Conservation (phyloP, 306 rosid genomes). For the Notholithocarpus densiflorus region DNA sequence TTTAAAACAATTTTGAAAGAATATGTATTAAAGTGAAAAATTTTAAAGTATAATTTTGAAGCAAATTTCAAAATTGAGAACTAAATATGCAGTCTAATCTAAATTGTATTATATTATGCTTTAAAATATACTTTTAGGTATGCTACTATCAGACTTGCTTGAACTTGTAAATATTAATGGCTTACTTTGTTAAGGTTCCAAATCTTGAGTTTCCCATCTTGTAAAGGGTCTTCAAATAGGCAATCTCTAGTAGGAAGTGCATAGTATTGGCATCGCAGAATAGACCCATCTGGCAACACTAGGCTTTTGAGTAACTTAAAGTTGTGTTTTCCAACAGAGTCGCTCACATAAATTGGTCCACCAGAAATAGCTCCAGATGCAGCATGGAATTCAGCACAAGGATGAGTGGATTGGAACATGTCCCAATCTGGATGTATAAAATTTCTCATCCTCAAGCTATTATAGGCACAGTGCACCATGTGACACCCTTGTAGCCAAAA, state of each 20-base stretch:
- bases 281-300: conserved; percentile 60
- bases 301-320: conserved; percentile 59
- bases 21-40: no score
- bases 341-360: conserved; percentile 72
- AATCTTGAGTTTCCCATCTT: conserved; percentile 78
- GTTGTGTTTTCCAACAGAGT: conserved; percentile 67
- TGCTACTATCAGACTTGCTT: background rate
- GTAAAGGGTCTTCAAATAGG: conserved; percentile 66
- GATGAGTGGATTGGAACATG: conserved; percentile 71
- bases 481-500: conserved; percentile 87
- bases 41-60: no score
- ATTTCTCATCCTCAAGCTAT: conserved; percentile 82
- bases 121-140: background rate
- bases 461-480: conserved; percentile 80
- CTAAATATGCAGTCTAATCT: no score
- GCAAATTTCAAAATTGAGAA: no score
- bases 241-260: conserved; percentile 81
- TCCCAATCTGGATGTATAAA: conserved; percentile 86
- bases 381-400: conserved; percentile 68
- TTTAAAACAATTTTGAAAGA: no score
- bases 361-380: conserved; percentile 79
- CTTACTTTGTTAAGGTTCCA: conserved; percentile 70
- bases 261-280: conserved; percentile 66
- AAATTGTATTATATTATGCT: no score
- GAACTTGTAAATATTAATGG: background rate